Evolutionary conservation across 2,329 filamentous ascomycete species (phyloP).

Genomic region (Phyllosticta ampelicida): DNA sequence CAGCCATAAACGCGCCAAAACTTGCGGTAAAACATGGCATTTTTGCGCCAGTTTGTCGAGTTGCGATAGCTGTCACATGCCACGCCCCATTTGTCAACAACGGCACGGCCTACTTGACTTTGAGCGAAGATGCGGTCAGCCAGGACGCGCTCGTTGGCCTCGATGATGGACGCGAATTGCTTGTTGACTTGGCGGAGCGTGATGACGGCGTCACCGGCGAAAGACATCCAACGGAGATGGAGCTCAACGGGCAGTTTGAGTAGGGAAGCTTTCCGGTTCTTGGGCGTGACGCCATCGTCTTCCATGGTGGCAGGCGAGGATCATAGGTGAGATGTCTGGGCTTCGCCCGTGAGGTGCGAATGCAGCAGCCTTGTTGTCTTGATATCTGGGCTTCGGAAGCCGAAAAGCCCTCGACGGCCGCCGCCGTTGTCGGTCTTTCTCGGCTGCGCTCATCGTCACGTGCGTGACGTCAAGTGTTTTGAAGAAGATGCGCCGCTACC

Average conservation of each 20-base stretch:
- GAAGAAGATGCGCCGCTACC: not conserved
- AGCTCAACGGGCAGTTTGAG: slow-evolving; percentile 8
- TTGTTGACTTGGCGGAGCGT: slow-evolving; percentile 7
- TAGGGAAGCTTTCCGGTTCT: not conserved
- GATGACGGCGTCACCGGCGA: slow-evolving; percentile 2
- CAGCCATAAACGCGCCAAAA: slow-evolving; percentile 9
- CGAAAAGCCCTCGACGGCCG: not conserved
- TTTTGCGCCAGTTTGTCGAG: slow-evolving; percentile 6
- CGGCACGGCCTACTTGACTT: slow-evolving; percentile 2
- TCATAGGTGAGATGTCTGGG: not conserved
- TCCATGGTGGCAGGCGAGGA: not conserved
- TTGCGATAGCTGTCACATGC: slow-evolving; percentile 6
- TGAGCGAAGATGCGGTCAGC: slow-evolving; percentile 7
- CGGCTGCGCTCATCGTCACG: not conserved
- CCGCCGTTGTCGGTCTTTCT: not conserved
- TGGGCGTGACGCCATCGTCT: not conserved
- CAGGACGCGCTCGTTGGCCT: slow-evolving; percentile 5
- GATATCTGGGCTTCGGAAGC: not conserved
- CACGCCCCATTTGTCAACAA: not conserved
- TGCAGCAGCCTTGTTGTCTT: not conserved
- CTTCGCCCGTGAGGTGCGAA: not conserved
- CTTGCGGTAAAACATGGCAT: slow-evolving; percentile 10
- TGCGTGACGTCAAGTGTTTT: not conserved
- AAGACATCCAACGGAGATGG: slow-evolving; percentile 2
- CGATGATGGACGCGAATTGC: slow-evolving; percentile 4